Evolutionary conservation across 2,329 filamentous ascomycete genomes (phyloP), one percentile per base, ranked within the genome.

Genomic region (Penicillium italicum): DNA sequence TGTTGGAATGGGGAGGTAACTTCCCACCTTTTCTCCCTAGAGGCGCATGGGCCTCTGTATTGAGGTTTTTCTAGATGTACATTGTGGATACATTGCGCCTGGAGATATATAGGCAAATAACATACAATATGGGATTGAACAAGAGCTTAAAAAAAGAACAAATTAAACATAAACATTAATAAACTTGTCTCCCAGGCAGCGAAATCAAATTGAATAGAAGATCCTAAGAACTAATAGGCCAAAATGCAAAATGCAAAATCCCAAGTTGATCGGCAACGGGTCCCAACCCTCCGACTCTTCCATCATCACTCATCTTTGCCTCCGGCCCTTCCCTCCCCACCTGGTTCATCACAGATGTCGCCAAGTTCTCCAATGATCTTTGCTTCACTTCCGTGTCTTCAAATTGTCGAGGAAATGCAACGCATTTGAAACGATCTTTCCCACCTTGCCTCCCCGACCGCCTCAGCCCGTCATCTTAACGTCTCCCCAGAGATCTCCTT

Each of bases 281-380:
- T 59, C 58, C 64, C 61, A 58, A 57, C 62, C 62, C 62, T 64
- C 67, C 61, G 59, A 62, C 65, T 66, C 65, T 58, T 50, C 47
- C 53, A 56, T 50, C 51, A 49, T 54, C 51, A 54, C 37, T 44
- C 42, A 43, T 49, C 51, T 50, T 55, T 51, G 53, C 46, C 53
- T 55, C 53, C 33, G 20, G 20, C 28, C 50, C 26, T 37, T 42
- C 28, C 36, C 50, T 50, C 40, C 40, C 51, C 45, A 40, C 45
- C 31, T 52, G 41, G 38, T 36, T 50, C 7, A 36, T 18, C 42
- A 16, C 57, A 57, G 52, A 62, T 63, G 62, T 61, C 44, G 44
- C 38, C 42, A 26, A 38, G 30, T 53, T 41, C n/a, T 10, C 31
- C 53, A 60, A 60, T 60, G 55, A 45, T 59, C 42, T 52, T 26